Conservation (phyloP, 345 rosid species). For the Salix koriyanagi region DNA sequence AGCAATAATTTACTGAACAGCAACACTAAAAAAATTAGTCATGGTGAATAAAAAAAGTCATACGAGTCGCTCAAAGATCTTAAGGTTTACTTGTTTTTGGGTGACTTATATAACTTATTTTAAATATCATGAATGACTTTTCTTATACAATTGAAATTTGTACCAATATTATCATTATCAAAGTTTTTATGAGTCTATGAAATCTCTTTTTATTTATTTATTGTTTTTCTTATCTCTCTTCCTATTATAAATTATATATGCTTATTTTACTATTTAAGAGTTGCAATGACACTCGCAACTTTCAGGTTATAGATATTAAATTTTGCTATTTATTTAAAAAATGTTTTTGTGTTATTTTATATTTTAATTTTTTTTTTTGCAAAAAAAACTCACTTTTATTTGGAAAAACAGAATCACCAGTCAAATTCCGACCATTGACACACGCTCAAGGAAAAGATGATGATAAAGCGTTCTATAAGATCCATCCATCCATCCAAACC, state of each 20-base stretch:
- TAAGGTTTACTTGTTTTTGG: fast-evolving
- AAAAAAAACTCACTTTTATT: neutral
- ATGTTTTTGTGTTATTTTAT: neutral
- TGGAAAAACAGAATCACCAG: neutral
- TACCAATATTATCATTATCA: too few relatives aligned
- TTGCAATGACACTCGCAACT: too few relatives aligned
- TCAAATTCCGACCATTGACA: neutral
- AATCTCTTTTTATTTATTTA: too few relatives aligned
- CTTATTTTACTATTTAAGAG: too few relatives aligned
- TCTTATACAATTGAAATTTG: too few relatives aligned
- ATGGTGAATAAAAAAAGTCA: too few relatives aligned
- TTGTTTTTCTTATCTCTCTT: too few relatives aligned
- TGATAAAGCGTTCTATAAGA: neutral
- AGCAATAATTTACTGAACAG: too few relatives aligned
- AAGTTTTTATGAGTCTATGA: too few relatives aligned
- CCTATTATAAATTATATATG: too few relatives aligned
- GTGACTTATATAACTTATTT: fast-evolving
- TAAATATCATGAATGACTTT: fast-evolving
- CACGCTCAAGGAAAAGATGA: neutral
- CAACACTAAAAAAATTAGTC: fast-evolving
- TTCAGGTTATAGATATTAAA: too few relatives aligned
- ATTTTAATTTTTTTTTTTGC: neutral
- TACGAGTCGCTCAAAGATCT: fast-evolving
- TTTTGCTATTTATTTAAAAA: too few relatives aligned
- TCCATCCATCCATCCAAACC: neutral